Evolutionary conservation across 352 stramenopile genomes (phyloP).

Genomic region (Phytophthora hybrid): DNA sequence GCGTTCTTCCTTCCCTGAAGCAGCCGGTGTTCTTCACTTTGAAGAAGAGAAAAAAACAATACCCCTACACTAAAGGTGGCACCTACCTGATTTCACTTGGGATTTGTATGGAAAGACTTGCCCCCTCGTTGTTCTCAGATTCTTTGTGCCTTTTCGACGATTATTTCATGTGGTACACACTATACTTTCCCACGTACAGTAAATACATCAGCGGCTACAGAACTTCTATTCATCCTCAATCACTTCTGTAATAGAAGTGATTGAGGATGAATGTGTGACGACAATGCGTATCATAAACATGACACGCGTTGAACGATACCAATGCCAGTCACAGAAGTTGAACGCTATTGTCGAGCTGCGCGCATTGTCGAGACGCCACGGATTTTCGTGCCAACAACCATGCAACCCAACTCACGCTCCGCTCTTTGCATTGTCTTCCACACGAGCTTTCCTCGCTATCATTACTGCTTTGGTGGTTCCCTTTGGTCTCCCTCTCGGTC

Average conservation of each 20-base stretch:
- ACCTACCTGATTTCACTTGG: conserved; percentile 33
- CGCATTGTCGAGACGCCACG: conserved; percentile 10
- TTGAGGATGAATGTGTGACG: background rate
- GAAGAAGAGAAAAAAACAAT: conserved; percentile 25
- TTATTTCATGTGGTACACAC: conserved; percentile 34
- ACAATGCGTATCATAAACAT: conserved; percentile 13
- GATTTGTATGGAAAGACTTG: conserved; percentile 37
- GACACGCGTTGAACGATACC: conserved; percentile 8
- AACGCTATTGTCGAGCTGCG: conserved; percentile 18
- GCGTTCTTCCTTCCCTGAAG: conserved; percentile 15
- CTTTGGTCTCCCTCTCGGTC: conserved; percentile 32
- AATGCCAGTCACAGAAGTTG: background rate
- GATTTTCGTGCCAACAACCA: conserved; percentile 9
- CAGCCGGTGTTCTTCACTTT: conserved; percentile 35
- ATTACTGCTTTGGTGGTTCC: conserved; percentile 33
- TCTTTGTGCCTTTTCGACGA: conserved; percentile 30
- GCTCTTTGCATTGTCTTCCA: conserved; percentile 10
- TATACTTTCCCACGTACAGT: background rate
- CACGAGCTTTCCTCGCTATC: conserved; percentile 24
- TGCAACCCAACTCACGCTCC: background rate
- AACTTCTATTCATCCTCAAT: too few species aligned
- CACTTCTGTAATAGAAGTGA: background rate
- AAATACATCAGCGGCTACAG: background rate
- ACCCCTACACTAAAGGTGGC: conserved; percentile 38
- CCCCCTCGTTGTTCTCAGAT: conserved; percentile 29